Evolutionary conservation across 176 grass and related monocot species (phyloP), one percentile per base, ranked within the genome.

Genomic region (Urochloa ruziziensis): DNA sequence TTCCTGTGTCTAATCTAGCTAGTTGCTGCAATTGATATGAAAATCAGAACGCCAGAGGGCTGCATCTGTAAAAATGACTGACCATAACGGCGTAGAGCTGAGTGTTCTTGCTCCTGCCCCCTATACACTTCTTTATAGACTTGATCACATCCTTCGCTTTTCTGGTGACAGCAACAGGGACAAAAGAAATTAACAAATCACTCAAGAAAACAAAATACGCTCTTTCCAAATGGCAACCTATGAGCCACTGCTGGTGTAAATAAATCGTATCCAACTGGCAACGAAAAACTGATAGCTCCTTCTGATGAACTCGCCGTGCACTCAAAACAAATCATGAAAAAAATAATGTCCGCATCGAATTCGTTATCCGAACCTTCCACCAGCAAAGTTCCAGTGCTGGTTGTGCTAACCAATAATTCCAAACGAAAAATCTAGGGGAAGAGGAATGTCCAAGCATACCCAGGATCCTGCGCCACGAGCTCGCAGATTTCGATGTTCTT

Each of bases 401-500:
- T 44, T 2, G 67, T 2, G 67, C 35, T 49, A 65, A n/a, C 35
- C 80, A 64, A 33, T 65, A 9, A 47, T 71, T 49, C 36, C 2
- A 13, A 54, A 47, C 6, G 11, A 18, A 46, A 16, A 34, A 53
- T 7, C 1, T 21, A 66, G 77, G 29, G 29, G 21, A 9, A 49
- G 23, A 25, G 32, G 77, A 67, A 77, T 53, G 71, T 29, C 37
- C 37, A 49, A 87, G 48, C 57, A 47, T 94, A 96, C 96, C 87
- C 91, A 42, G 87, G 89, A 87, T 99, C 96, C 40, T 67, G 85
- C 42, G 88, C 84, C 71, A 96, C 89, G 70, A 99, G 96, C 85
- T 99, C 96, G 46, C 96, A 99, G 67, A 99, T 99, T 93, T 99
- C 93, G 59, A 99, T 99, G 74, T 94, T 99, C 81, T 91, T 99